Evolutionary conservation across 148 eudicot species (phyloP).

Genomic region (Nepenthes gracilis): DNA sequence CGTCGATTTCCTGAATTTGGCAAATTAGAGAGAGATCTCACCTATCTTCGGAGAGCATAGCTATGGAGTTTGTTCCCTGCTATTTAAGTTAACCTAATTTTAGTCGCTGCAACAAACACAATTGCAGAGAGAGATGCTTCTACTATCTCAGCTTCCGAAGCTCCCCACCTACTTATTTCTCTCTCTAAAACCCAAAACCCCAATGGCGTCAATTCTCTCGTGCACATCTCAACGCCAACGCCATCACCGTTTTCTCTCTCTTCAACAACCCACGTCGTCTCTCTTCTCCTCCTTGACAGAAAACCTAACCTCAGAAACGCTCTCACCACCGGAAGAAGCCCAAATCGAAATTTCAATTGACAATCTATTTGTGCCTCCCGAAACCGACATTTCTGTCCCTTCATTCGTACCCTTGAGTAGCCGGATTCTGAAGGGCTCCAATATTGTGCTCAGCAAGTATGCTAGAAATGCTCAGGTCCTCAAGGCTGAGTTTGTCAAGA

Average conservation of each 20-base stretch:
- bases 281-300: conserved; percentile 31
- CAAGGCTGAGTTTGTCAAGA: conserved; percentile 87
- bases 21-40: too few species aligned
- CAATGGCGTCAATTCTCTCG: conserved; percentile 11
- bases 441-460: conserved; percentile 87
- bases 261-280: conserved; percentile 13
- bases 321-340: conserved; percentile 6
- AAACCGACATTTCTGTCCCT: conserved; percentile 33
- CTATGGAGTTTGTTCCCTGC: too few species aligned
- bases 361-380: conserved; percentile 80
- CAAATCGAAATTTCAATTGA: conserved; percentile 30
- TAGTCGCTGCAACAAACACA: too few species aligned
- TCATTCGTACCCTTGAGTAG: conserved; percentile 15
- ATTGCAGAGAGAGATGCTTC: too few species aligned
- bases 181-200: conserved; percentile 32
- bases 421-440: conserved; percentile 81
- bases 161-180: conserved; percentile 15
- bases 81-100: too few species aligned
- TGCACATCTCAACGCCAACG: conserved; percentile 11
- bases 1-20: too few species aligned
- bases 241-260: neutral
- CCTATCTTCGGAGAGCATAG: too few species aligned
- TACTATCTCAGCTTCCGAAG: neutral
- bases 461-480: conserved; percentile 55
- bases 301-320: conserved; percentile 14